These are phyloP conservation scores for Lotmaria passim DNA, from an alignment of 208 protist genomes.

Conservation along the genomic window DNA sequence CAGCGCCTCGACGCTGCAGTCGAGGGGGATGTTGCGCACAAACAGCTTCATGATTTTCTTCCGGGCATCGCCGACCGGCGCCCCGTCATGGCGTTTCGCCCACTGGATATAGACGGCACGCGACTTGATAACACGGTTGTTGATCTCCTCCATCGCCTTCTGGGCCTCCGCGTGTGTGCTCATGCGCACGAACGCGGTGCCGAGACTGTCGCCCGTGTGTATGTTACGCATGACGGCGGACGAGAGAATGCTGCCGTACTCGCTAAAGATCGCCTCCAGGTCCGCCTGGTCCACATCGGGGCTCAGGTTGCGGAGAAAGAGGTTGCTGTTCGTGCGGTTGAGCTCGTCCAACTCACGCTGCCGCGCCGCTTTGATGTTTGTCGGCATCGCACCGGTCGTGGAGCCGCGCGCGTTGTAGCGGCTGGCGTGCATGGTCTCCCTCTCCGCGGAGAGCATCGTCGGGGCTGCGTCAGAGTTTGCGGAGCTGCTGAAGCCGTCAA, in stretches of 20 bases:
- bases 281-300: constrained; percentile 37
- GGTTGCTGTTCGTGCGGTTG: constrained; percentile 69
- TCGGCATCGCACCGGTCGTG: no score
- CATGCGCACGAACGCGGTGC: constrained; percentile 80
- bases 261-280: constrained; percentile 46
- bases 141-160: constrained; percentile 44
- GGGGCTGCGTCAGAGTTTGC: constrained; percentile 4
- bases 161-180: constrained; percentile 48
- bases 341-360: no score
- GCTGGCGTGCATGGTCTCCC: not conserved
- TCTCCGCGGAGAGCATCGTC: not conserved
- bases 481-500: constrained; percentile 1
- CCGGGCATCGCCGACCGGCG: constrained; percentile 62
- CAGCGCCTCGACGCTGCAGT: constrained; percentile 46
- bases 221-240: constrained; percentile 79
- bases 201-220: constrained; percentile 73
- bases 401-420: not conserved
- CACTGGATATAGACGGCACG: constrained; percentile 77
- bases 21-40: constrained; percentile 77
- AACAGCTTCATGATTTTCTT: constrained; percentile 80
- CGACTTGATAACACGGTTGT: constrained; percentile 28
- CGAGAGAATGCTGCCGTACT: constrained; percentile 60
- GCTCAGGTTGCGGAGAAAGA: constrained; percentile 64
- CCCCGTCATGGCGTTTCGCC: constrained; percentile 74
- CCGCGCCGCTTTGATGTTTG: no score